Conservation (phyloP, 2,329 filamentous ascomycete genomes). For the Pezicula neosporulosa region DNA sequence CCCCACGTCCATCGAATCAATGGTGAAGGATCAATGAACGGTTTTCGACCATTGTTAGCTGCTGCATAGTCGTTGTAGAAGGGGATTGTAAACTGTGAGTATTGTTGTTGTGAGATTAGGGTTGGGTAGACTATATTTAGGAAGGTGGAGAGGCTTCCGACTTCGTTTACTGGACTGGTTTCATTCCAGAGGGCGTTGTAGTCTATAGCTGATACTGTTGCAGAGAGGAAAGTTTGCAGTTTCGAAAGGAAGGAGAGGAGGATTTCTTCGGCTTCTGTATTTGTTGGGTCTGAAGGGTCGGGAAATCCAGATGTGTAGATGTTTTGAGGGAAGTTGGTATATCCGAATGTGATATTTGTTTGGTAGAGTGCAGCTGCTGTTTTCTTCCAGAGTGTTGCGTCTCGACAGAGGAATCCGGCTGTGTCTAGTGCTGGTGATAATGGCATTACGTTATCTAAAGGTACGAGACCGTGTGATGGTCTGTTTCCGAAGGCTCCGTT, state of each 20-base stretch:
- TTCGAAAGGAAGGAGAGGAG: slow-evolving; percentile 39
- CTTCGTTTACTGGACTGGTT: slow-evolving; percentile 21
- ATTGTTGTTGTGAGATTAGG: slow-evolving; percentile 45
- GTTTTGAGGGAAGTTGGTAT: slow-evolving; percentile 34
- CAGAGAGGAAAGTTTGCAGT: slow-evolving; percentile 37
- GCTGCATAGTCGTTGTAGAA: slow-evolving; percentile 48
- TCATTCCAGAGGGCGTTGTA: slow-evolving; percentile 13
- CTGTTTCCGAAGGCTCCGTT: slow-evolving; percentile 48
- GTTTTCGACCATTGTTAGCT: slow-evolving; percentile 38
- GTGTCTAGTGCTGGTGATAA: slow-evolving; percentile 44
- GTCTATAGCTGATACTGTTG: slow-evolving; percentile 25
- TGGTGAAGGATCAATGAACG: slow-evolving; percentile 47
- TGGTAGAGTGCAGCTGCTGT: slow-evolving; percentile 41
- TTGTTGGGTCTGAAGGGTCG: slow-evolving; percentile 25
- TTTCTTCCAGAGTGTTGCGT: slow-evolving; percentile 38
- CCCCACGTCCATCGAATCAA: slow-evolving; percentile 44
- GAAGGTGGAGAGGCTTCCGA: slow-evolving; percentile 30
- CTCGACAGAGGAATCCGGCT: slow-evolving; percentile 40
- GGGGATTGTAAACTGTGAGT: slow-evolving; percentile 39
- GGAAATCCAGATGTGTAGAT: slow-evolving; percentile 41
- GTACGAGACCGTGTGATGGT: slow-evolving; percentile 42
- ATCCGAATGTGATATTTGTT: slow-evolving; percentile 40
- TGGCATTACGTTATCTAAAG: slow-evolving; percentile 45
- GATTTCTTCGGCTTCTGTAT: slow-evolving; percentile 33
- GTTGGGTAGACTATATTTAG: slow-evolving; percentile 42